Evolutionary conservation across 2,329 filamentous ascomycete species (phyloP).

Genomic region (Teratosphaeria nubilosa): DNA sequence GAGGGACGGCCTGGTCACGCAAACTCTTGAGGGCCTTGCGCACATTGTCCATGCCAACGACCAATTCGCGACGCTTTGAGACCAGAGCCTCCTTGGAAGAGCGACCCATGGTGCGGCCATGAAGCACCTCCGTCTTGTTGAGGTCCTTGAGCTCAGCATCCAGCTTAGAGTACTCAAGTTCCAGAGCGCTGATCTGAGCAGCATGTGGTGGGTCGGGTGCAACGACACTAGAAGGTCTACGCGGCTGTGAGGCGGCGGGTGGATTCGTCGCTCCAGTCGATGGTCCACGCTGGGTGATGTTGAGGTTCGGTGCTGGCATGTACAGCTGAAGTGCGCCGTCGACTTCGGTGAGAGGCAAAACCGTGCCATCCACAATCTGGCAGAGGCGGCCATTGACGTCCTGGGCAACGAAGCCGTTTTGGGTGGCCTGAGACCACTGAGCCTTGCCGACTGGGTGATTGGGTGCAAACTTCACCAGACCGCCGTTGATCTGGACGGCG

Average conservation of each 20-base stretch:
- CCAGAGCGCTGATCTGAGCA: slow-evolving; percentile 25
- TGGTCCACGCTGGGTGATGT: slow-evolving; percentile 12
- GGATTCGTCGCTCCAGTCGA: background rate
- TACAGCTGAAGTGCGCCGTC: slow-evolving; percentile 26
- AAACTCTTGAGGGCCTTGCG: slow-evolving; percentile 26
- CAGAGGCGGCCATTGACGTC: slow-evolving; percentile 26
- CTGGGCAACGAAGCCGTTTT: slow-evolving; percentile 28
- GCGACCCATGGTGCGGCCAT: slow-evolving; percentile 23
- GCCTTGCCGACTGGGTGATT: slow-evolving; percentile 22
- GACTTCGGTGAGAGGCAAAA: slow-evolving; percentile 24
- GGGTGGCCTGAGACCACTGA: slow-evolving; percentile 22
- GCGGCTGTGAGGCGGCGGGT: background rate
- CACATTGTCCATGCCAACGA: slow-evolving; percentile 23
- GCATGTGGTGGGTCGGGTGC: slow-evolving; percentile 16
- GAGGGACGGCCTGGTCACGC: slow-evolving; percentile 14
- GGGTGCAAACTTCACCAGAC: slow-evolving; percentile 28
- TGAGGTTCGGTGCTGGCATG: slow-evolving; percentile 28
- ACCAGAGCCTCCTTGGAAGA: slow-evolving; percentile 23
- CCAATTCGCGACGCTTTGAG: slow-evolving; percentile 24
- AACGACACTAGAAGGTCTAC: background rate
- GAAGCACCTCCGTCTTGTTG: slow-evolving; percentile 28
- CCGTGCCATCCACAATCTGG: slow-evolving; percentile 28
- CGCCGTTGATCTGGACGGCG: slow-evolving; percentile 27
- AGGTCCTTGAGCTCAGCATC: slow-evolving; percentile 27
- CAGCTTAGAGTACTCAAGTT: slow-evolving; percentile 27